These are phyloP conservation scores for Phytophthora macrochlamydospora DNA, from an alignment of 352 stramenopile species.

Conservation along the genomic window DNA sequence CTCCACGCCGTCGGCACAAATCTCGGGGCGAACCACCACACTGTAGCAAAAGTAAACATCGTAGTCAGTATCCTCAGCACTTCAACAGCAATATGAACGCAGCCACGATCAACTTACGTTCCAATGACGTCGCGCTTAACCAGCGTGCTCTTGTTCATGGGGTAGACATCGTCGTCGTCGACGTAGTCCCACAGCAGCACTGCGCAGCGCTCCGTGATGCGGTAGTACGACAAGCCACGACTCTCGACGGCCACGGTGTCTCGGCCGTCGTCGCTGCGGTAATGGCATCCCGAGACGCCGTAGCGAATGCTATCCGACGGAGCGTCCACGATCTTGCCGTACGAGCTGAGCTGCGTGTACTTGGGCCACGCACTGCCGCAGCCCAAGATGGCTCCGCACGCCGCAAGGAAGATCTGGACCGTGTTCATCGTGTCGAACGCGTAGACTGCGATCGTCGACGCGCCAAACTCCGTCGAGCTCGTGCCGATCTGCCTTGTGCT, in stretches of 20 bases:
- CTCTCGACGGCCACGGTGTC: conserved; percentile 34
- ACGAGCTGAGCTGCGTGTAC: conserved; percentile 34
- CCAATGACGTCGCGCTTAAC: conserved; percentile 43
- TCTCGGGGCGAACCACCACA: conserved; percentile 35
- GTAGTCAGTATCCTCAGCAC: neutral
- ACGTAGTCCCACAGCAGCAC: conserved; percentile 40
- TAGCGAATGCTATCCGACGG: conserved; percentile 37
- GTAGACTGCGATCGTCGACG: conserved; percentile 35
- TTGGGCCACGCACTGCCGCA: conserved; percentile 31
- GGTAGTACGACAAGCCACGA: conserved; percentile 39
- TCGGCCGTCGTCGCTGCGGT: conserved; percentile 36
- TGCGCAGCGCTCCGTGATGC: conserved; percentile 29
- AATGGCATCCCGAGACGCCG: conserved; percentile 30
- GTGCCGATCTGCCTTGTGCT: conserved; percentile 30
- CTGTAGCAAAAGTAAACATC: conserved; percentile 12
- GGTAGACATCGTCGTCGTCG: conserved; percentile 37
- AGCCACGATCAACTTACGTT: conserved; percentile 26
- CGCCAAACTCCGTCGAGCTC: conserved; percentile 34
- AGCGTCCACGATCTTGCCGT: conserved; percentile 32
- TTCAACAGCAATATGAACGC: neutral
- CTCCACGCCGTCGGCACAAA: conserved; percentile 39
- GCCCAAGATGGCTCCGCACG: conserved; percentile 32
- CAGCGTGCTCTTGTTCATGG: conserved; percentile 28
- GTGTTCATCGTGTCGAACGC: conserved; percentile 46
- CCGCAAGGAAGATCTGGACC: conserved; percentile 41